phyloP scores from a whole-genome alignment of 192 early-diverging fungal species.

The Coemansia sp. region DNA sequence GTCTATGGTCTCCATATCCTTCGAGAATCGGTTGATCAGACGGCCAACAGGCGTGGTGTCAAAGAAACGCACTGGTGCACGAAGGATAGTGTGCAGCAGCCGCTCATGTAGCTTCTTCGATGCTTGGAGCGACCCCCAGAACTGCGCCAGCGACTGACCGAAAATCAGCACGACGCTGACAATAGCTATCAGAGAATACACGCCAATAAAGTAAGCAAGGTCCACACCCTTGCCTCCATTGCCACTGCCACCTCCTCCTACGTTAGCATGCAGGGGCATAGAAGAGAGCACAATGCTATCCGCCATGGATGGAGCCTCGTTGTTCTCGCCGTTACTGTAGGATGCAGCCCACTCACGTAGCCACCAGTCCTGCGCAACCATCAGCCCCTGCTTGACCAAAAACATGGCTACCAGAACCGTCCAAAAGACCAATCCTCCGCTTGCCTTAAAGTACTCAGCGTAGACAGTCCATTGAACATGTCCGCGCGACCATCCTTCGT shows the following conservation, averaged over 20 bases:
- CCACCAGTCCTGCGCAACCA: conserved; percentile 53
- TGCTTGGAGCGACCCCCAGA: conserved; percentile 45
- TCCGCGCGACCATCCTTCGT: conserved; percentile 81
- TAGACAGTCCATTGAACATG: conserved; percentile 77
- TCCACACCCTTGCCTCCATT: conserved; percentile 3
- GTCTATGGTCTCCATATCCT: conserved; percentile 75
- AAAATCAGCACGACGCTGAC: conserved; percentile 27
- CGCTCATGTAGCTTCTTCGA: conserved; percentile 38
- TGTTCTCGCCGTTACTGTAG: background rate
- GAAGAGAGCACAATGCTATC: background rate
- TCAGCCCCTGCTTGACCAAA: conserved; percentile 28
- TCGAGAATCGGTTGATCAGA: conserved; percentile 85
- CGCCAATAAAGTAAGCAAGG: conserved; percentile 36
- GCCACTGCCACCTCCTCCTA: background rate
- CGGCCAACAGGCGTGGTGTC: conserved; percentile 85
- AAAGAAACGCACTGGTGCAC: conserved; percentile 85
- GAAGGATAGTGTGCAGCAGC: conserved; percentile 54
- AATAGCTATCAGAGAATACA: conserved; percentile 36
- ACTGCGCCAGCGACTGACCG: conserved; percentile 43
- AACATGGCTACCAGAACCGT: conserved; percentile 39
- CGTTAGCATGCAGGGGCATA: background rate
- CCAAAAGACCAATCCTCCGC: conserved; percentile 69
- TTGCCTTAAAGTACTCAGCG: conserved; percentile 67
- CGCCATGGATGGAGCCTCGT: background rate
- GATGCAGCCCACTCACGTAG: conserved; percentile 52